These are phyloP conservation scores for Oenanthe javanica DNA, from an alignment of 140 eudicot genomes.

Conservation along the genomic window DNA sequence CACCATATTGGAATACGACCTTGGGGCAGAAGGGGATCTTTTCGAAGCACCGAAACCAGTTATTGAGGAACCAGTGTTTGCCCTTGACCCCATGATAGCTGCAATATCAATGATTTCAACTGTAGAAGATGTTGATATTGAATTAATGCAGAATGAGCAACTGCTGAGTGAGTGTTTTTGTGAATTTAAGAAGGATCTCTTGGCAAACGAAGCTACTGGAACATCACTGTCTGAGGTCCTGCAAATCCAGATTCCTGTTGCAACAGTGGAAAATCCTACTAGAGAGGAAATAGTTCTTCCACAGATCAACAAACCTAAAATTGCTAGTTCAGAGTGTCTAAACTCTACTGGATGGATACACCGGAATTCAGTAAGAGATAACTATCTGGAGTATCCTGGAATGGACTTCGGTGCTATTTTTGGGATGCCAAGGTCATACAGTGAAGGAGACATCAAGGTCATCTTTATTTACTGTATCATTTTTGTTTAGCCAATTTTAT, in stretches of 20 bases:
- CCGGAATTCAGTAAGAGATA: conserved; percentile 32
- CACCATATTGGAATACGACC: conserved; percentile 58
- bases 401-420: conserved; percentile 50
- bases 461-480: conserved; percentile 15
- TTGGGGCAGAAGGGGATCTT: conserved; percentile 93
- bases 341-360: conserved; percentile 38
- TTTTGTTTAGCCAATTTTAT: neutral
- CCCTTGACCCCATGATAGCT: conserved; percentile 57
- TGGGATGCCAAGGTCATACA: conserved; percentile 83
- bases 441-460: conserved; percentile 99
- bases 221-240: conserved; percentile 54
- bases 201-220: conserved; percentile 61
- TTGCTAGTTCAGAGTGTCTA: conserved; percentile 61
- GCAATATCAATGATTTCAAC: conserved; percentile 56
- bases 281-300: conserved; percentile 30
- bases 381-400: conserved; percentile 49
- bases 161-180: conserved; percentile 60
- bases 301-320: conserved; percentile 44
- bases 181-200: conserved; percentile 65
- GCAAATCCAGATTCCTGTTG: conserved; percentile 36
- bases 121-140: conserved; percentile 59
- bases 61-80: conserved; percentile 50
- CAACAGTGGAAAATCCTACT: conserved; percentile 26
- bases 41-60: conserved; percentile 77
- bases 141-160: conserved; percentile 54